These are phyloP conservation scores for Cymbomonas tetramitiformis DNA, from an alignment of 139 green algal species.

Conservation along the genomic window DNA sequence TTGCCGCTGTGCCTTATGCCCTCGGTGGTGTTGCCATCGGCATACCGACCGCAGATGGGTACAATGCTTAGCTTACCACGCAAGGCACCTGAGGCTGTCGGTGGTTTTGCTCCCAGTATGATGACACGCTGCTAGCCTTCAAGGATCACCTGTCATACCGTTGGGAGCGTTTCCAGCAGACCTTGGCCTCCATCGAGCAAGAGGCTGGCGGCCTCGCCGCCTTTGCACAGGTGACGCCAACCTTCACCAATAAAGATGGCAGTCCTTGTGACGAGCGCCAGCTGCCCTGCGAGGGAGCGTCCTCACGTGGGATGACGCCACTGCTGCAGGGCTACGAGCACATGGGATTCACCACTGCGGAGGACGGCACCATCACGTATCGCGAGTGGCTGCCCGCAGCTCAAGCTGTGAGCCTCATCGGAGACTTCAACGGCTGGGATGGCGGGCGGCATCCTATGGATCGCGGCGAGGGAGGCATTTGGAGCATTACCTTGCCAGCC, in stretches of 20 bases:
- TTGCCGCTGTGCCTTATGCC: no score
- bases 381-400: slow-evolving; percentile 79
- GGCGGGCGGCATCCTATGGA: slow-evolving; percentile 17
- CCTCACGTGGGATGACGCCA: background rate
- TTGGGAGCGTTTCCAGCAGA: slow-evolving; percentile 41
- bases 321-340: slow-evolving; percentile 54
- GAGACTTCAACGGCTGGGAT: slow-evolving; percentile 84
- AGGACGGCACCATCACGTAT: slow-evolving; percentile 43
- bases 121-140: slow-evolving; percentile 43
- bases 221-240: slow-evolving; percentile 20
- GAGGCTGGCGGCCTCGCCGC: slow-evolving; percentile 47
- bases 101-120: no score
- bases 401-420: slow-evolving; percentile 44
- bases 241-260: background rate
- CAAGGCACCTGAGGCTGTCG: no score
- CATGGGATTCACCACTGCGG: slow-evolving; percentile 50
- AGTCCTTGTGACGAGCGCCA: background rate
- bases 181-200: slow-evolving; percentile 40
- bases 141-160: slow-evolving; percentile 66
- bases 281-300: slow-evolving; percentile 1
- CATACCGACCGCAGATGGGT: no score
- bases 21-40: no score
- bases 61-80: no score
- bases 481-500: slow-evolving; percentile 50
- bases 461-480: slow-evolving; percentile 40